Conservation (phyloP, 805 yeast species). For the Zygotorulaspora chibaensis region DNA sequence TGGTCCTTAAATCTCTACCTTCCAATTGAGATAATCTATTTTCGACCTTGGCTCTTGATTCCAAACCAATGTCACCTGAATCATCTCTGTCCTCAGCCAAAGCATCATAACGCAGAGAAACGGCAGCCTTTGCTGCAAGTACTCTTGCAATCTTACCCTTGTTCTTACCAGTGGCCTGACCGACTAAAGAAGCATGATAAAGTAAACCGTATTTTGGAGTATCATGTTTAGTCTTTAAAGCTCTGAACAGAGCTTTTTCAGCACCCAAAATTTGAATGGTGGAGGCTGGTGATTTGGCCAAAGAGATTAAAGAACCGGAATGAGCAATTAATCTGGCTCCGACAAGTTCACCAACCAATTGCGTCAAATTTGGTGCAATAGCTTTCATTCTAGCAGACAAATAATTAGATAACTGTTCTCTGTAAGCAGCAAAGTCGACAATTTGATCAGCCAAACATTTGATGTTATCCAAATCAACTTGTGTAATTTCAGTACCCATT, state of each 20-base stretch:
- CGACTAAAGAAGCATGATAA: slow-evolving; percentile 95
- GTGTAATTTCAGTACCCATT: slow-evolving; percentile 99
- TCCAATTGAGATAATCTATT: slow-evolving; percentile 90
- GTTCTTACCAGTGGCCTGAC: slow-evolving; percentile 96
- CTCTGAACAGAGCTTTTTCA: slow-evolving; percentile 97
- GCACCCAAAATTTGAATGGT: slow-evolving; percentile 98
- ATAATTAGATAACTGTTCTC: slow-evolving; percentile 92
- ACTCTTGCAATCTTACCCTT: slow-evolving; percentile 99
- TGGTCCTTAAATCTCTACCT: slow-evolving; percentile 93
- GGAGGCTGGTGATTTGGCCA: slow-evolving; percentile 98
- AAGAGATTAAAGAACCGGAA: slow-evolving; percentile 88
- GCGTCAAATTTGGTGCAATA: slow-evolving; percentile 95
- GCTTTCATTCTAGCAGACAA: slow-evolving; percentile 95
- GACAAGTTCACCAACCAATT: slow-evolving; percentile 93
- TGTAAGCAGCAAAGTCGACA: slow-evolving; percentile 91
- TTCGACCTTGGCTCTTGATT: slow-evolving; percentile 90
- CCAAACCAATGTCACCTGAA: slow-evolving; percentile 87
- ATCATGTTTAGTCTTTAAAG: slow-evolving; percentile 96
- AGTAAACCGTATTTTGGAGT: slow-evolving; percentile 97
- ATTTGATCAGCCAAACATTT: slow-evolving; percentile 91
- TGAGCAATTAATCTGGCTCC: slow-evolving; percentile 98
- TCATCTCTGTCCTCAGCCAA: slow-evolving; percentile 96
- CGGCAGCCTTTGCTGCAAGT: slow-evolving; percentile 97
- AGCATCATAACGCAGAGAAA: slow-evolving; percentile 93
- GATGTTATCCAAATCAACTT: slow-evolving; percentile 81